Base-by-base conservation (phyloP, 305 asterid species). In the Lippia alba region DNA sequence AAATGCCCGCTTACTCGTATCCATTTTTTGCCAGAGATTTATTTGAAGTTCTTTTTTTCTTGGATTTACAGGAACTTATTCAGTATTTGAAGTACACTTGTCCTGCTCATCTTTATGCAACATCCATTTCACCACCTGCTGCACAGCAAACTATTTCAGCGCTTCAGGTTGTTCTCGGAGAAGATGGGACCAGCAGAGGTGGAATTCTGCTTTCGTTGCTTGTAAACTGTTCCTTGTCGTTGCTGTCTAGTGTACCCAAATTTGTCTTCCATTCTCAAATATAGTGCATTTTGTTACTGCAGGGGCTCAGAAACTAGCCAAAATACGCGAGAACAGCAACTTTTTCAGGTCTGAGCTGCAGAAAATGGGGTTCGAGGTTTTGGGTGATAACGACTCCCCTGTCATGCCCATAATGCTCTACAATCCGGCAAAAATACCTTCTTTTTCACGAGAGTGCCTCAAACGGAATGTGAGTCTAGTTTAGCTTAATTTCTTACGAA, bases 101-200 rank as follows among this genome's bases (percentile, higher is more conserved):
- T 69, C 99, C 99, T 74, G 99, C 99, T 78, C 99, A 94, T 79
- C 87, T 92, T 67, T 94, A 94, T 86, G 99, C 98, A 57, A 94
- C 99, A 24, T 90, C 99, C 30, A 78, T 94, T 73, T 90, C 99
- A n/a, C 99, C 99, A 54, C 99, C 99, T 58, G 92, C 96, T 64
- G 97, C 94, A 32, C 90, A 94, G 81, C 99, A 94, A 81, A 94
- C 92, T 56, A 90, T 94, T 60, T 94, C 99, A 76, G 79, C 99
- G 65, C 82, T 94, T 73, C 78, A 81, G 82, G 99, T 94, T 81
- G 80, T 94, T 84, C 96, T 90, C 68, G 99, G 99, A 72, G 99
- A 94, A 80, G 99, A 94, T 80, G 99, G 99, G 74, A 84, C 99
- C 75, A 87, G 89, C 78, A 82, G 98, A 90, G 97, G 98, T 93